Evolutionary conservation across 2,329 filamentous ascomycete species (phyloP), one percentile per base, ranked within the genome.

Genomic region (Pyrenophora seminiperda): DNA sequence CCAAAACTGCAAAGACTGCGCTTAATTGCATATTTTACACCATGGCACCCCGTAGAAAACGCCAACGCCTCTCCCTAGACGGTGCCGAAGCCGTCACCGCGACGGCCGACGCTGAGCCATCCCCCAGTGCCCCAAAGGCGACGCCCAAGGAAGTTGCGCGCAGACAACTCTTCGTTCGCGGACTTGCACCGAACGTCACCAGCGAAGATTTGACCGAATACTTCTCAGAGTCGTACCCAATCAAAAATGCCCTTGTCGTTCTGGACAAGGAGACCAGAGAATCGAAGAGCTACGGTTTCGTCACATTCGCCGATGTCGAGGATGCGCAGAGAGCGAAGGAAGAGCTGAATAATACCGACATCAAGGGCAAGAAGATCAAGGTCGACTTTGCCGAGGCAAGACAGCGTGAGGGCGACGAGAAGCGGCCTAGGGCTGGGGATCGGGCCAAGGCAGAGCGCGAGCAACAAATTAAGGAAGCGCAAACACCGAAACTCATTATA

Each of bases 191-290:
- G 17, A 83, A 81, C 18, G 87, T 88, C 30, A 97, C 92, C 27
- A 90, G 84, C 69, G 91, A 97, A 67, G 82, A 82, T 44, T 81
- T 99, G 56, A 90, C 91, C 51, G 87, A 91, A 51, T 88, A 92
- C 73, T 99, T 99, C 76, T 97, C 94, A 5, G 85, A 97, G 72
- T 89, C 91, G 52, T 97, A 90, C 66, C 92, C 95, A 6, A 84
- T 99, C 70, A 97, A 97, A 75, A 93, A 97, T 74, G 93, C 94
- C 43, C 90, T 89, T n/a, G 91, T 96, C 4, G 91, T 99, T 31
- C 77, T 88, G 48, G 93, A 99, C 71, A 85, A 89, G 13, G 81
- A 86, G 58, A 96, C 92, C 2, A 96, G 96, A 68, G 79, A 86
- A 62, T 97, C 91, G 11, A 88, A 90, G 69, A 93, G 94, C 14